Evolutionary conservation across 2,329 filamentous ascomycete genomes (phyloP).

Genomic region (Mycosphaerella sp.): DNA sequence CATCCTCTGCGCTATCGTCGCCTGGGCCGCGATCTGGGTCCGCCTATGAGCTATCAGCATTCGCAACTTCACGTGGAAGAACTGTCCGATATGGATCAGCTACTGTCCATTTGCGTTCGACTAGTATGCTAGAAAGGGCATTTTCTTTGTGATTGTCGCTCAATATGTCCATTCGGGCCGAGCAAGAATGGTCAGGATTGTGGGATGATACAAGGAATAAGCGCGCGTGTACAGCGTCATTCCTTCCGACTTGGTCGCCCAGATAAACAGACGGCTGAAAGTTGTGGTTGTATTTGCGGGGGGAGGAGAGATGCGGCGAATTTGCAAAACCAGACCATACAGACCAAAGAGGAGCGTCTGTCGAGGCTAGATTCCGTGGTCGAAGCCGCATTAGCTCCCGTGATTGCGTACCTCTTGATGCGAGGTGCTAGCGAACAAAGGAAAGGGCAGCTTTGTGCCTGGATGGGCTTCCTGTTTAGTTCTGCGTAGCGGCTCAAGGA

Average conservation of each 20-base stretch:
- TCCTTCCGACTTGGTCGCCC: neutral
- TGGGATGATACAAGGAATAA: neutral
- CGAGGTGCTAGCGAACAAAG: neutral
- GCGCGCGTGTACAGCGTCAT: neutral
- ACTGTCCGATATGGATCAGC: neutral
- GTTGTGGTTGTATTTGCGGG: neutral
- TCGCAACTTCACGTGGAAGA: too few relatives aligned
- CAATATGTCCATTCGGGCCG: neutral
- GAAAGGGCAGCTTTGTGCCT: neutral
- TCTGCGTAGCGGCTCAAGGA: neutral
- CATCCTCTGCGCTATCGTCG: too few relatives aligned
- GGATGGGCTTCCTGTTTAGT: neutral
- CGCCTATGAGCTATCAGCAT: too few relatives aligned
- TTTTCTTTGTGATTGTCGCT: neutral
- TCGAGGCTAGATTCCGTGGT: too few relatives aligned
- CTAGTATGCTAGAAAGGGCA: neutral
- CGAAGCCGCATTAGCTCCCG: too few relatives aligned
- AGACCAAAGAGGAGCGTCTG: too few relatives aligned
- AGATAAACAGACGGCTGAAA: neutral
- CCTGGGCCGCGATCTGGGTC: too few relatives aligned
- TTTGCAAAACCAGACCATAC: too few relatives aligned
- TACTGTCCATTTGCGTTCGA: neutral
- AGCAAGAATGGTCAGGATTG: neutral
- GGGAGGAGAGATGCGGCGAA: neutral
- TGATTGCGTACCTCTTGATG: neutral